Evolutionary conservation across 2,329 filamentous ascomycete genomes (phyloP).

Genomic region (Penicillium sp.): DNA sequence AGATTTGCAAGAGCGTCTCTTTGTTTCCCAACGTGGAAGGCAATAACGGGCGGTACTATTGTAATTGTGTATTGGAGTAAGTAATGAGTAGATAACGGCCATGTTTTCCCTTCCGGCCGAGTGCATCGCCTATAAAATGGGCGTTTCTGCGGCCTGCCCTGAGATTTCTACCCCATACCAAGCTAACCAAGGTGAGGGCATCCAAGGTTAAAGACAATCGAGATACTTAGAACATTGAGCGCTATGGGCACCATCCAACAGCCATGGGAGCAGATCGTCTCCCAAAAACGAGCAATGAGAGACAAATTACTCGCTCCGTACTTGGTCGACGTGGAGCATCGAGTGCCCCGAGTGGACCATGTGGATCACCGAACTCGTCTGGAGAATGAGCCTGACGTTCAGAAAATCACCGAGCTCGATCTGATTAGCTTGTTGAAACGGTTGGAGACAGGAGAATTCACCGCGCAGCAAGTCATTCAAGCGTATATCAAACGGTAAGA

Average conservation of each 20-base stretch:
- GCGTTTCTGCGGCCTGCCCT: too few species aligned
- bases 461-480: constrained; percentile 31
- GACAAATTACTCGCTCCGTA: constrained; percentile 34
- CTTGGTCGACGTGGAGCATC: constrained; percentile 29
- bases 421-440: constrained; percentile 24
- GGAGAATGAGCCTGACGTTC: constrained; percentile 21
- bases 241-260: constrained; percentile 24
- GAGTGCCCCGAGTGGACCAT: constrained; percentile 24
- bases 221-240: not conserved
- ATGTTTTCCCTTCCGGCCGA: too few species aligned
- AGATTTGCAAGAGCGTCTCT: too few species aligned
- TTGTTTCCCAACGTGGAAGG: too few species aligned
- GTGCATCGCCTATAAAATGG: too few species aligned
- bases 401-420: constrained; percentile 37
- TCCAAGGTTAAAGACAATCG: not conserved
- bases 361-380: constrained; percentile 30
- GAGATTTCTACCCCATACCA: too few species aligned
- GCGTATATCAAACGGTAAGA: constrained; percentile 40
- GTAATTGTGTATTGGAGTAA: too few species aligned
- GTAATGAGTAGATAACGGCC: too few species aligned
- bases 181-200: not conserved
- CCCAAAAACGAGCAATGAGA: constrained; percentile 30
- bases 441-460: constrained; percentile 28
- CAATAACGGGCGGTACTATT: too few species aligned
- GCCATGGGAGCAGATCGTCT: constrained; percentile 35